Conservation (phyloP, 2,329 filamentous ascomycete species). For the Cladosporium cucumerinum region DNA sequence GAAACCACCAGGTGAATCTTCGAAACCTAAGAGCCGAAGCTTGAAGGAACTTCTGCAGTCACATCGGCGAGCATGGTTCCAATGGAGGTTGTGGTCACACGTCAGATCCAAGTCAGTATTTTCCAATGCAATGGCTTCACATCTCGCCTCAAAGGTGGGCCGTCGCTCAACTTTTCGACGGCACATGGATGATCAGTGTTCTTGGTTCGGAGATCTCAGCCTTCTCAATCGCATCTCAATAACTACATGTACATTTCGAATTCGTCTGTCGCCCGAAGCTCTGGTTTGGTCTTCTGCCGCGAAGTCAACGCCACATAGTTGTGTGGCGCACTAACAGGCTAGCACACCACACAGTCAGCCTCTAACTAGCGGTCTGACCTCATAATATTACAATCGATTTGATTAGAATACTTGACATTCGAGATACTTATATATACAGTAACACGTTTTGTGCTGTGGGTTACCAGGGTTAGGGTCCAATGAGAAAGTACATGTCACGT, state of each 20-base stretch:
- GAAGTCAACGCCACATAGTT: too few species aligned
- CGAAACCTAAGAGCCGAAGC: neutral
- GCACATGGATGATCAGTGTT: too few species aligned
- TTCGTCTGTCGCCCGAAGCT: too few species aligned
- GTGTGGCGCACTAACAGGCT: neutral
- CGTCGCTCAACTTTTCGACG: too few species aligned
- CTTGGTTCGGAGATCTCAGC: too few species aligned
- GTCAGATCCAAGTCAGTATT: neutral
- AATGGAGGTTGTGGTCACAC: neutral
- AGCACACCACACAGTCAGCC: too few species aligned
- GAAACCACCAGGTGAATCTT: neutral
- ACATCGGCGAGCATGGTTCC: neutral
- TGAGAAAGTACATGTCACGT: too few species aligned
- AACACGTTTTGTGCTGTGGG: neutral
- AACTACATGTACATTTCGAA: too few species aligned
- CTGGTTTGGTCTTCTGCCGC: too few species aligned
- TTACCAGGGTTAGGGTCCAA: neutral
- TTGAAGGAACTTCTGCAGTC: neutral
- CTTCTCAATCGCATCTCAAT: too few species aligned
- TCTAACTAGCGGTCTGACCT: too few species aligned
- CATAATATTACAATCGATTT: too few species aligned
- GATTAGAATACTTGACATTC: neutral
- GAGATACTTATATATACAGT: neutral
- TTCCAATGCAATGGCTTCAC: neutral
- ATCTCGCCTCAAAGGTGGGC: neutral